Conservation (phyloP, 495 filamentous ascomycete species). For the Daldinia loculata region DNA sequence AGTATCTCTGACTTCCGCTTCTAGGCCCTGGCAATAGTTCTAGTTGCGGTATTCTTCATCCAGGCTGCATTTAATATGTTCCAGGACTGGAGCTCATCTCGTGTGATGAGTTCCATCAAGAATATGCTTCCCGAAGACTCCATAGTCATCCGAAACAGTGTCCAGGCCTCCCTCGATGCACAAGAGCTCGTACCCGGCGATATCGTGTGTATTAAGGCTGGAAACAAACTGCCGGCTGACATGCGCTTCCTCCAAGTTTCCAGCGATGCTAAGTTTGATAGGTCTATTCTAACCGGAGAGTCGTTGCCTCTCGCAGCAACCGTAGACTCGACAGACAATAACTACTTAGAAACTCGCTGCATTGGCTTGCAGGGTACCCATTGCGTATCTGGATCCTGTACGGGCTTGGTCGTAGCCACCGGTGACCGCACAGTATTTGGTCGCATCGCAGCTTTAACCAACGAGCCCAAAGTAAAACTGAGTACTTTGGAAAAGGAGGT, state of each 20-base stretch:
- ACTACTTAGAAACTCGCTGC: conserved; percentile 77
- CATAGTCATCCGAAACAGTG: conserved; percentile 66
- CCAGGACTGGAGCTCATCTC: conserved; percentile 68
- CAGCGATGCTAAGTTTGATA: conserved; percentile 74
- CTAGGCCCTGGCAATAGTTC: conserved; percentile 68
- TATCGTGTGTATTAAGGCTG: conserved; percentile 67
- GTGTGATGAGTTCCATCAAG: conserved; percentile 72
- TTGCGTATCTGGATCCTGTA: conserved; percentile 70
- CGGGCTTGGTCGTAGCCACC: conserved; percentile 67
- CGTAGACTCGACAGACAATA: conserved; percentile 68
- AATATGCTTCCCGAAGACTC: conserved; percentile 74
- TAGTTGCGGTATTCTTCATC: conserved; percentile 69
- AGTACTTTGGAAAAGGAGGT: conserved; percentile 76
- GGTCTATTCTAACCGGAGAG: conserved; percentile 73
- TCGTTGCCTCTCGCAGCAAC: conserved; percentile 68
- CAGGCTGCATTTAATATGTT: conserved; percentile 75
- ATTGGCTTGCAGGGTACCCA: conserved; percentile 78
- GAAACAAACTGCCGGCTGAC: conserved; percentile 75
- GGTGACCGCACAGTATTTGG: conserved; percentile 71
- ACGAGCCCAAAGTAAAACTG: conserved; percentile 65
- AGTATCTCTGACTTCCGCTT: background rate
- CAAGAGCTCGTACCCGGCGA: conserved; percentile 74
- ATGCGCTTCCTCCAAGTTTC: conserved; percentile 70
- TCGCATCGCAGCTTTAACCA: conserved; percentile 73
- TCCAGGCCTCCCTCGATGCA: conserved; percentile 57